Evolutionary conservation across 768 basidiomycete species (phyloP), one percentile per base, ranked within the genome.

Genomic region (Chiua virens): DNA sequence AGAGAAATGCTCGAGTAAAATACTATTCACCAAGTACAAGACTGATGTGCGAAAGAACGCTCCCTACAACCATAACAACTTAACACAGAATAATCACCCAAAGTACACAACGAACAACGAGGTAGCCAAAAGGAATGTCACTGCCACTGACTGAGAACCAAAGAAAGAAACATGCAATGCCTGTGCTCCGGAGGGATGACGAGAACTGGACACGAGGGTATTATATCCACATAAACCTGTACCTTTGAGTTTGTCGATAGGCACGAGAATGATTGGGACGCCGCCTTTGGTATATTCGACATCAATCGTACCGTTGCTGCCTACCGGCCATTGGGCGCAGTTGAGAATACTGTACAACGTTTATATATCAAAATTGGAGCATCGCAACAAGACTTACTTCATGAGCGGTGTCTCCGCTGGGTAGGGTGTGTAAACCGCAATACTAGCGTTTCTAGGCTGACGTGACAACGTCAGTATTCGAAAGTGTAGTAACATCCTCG

Each of bases 271-370:
- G 10, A 30, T 11, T 11, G 30, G 11, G 30, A 11, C 11, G 45
- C 87, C 88, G 23, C 88, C 87, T 46, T 71, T 71, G 8, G 76
- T 76, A 62, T 91, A 91, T 53, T 83, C 71, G 21, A 82, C 78
- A 22, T 79, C 74, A 44, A 92, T 59, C 32, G 75, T 30, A 36
- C 86, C 85, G 41, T 76, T 73, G 37, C 86, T 81, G 25, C 86
- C 89, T 8, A 88, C 81, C 18, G 76, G 80, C 75, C 80, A 85
- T 65, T 87, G 83, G 34, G 69, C 65, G 66, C 89, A 91, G 3
- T 79, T 79, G 20, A 89, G 61, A 47, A 89, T 71, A 56, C 86
- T 87, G 53, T 11, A 35, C 18, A 30, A 51, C 8, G 18, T 32
- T 22, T 8, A 22, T 17, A 9, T 4, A 8, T 54, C 22, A 57